Evolutionary conservation across 306 rosid species (phyloP).

Genomic region (Carpinus fangiana): DNA sequence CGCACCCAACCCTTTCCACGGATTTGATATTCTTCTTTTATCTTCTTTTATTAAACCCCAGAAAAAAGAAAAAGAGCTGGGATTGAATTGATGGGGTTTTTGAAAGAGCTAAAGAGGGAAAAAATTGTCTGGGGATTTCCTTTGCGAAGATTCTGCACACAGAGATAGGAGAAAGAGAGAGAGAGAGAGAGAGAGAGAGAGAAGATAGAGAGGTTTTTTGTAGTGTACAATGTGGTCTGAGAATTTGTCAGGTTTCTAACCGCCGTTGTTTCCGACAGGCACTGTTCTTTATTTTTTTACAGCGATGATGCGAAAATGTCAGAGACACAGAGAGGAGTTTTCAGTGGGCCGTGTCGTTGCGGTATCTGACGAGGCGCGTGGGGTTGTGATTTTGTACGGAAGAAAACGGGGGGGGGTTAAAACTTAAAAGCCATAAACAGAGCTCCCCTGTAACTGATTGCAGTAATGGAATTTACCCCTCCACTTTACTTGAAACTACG

Average conservation of each 20-base stretch:
- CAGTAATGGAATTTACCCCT: background rate
- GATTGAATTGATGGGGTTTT: background rate
- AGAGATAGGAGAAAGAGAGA: background rate
- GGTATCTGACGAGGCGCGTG: background rate
- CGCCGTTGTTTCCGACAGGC: conserved; percentile 10
- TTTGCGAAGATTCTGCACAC: background rate
- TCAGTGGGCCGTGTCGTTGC: background rate
- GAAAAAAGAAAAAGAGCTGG: background rate
- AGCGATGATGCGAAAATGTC: background rate
- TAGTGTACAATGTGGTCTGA: background rate
- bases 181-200: background rate
- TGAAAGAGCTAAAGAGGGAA: background rate
- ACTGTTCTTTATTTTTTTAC: background rate
- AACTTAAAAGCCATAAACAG: background rate
- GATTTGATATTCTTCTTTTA: conserved; percentile 23
- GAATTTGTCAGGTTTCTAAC: conserved; percentile 10
- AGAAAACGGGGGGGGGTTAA: too few relatives aligned
- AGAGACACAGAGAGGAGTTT: background rate
- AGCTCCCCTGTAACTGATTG: background rate
- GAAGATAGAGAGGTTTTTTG: too few relatives aligned
- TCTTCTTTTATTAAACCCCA: background rate
- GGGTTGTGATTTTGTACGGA: background rate
- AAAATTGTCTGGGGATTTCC: background rate
- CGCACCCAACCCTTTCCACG: conserved; percentile 39
- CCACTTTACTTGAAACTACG: background rate